Conservation (phyloP, 257 asterid genomes). For the Nicotiana knightiana region DNA sequence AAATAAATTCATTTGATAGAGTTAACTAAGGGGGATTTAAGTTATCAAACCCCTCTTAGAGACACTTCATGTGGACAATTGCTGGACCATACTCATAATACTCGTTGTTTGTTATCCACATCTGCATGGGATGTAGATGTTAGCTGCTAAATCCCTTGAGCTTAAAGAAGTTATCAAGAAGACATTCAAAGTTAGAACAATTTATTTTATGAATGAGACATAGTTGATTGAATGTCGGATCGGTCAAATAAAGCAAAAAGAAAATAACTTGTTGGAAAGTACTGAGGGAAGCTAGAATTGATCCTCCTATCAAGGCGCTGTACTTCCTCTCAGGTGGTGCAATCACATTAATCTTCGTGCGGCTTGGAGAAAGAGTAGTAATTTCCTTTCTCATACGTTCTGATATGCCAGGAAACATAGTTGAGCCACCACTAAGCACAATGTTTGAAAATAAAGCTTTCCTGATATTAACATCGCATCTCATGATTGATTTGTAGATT, state of each 20-base stretch:
- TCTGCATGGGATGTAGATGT: neutral
- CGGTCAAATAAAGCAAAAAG: neutral
- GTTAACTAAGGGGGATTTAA: no score
- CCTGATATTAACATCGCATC: conserved; percentile 8
- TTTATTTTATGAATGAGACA: no score
- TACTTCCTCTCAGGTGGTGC: neutral
- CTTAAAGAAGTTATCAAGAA: neutral
- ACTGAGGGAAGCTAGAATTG: neutral
- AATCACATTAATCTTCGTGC: neutral
- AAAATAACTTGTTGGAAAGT: neutral
- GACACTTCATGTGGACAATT: conserved; percentile 9
- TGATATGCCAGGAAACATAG: conserved; percentile 3
- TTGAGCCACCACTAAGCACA: conserved; percentile 7
- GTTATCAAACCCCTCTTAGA: neutral
- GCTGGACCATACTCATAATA: conserved; percentile 8
- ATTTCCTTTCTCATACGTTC: conserved; percentile 4
- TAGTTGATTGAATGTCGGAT: neutral
- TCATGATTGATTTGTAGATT: conserved; percentile 7
- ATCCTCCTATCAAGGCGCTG: neutral
- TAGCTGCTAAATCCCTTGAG: neutral
- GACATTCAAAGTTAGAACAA: no score
- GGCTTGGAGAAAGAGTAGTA: neutral
- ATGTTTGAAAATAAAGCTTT: neutral
- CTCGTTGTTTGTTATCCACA: conserved; percentile 12
- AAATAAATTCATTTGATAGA: no score